phyloP scores from a whole-genome alignment of 371 early-diverging fungal genomes.

The Mortierella sp. region DNA sequence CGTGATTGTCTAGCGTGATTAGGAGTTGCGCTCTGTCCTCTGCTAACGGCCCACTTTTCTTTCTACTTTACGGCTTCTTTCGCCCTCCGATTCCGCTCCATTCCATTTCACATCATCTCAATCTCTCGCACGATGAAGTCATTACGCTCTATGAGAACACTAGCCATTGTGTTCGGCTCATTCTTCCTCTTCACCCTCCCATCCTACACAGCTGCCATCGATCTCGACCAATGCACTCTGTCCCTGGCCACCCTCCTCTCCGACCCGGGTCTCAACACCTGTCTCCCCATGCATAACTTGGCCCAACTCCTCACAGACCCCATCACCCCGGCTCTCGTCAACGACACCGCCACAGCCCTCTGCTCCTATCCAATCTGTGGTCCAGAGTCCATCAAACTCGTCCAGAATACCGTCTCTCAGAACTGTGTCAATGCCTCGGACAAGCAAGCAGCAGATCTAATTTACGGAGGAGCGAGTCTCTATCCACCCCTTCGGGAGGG shows the following conservation, averaged over 20 bases:
- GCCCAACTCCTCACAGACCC: conserved; percentile 8
- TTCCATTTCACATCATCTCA: neutral
- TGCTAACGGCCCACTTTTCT: no score
- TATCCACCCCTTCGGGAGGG: conserved; percentile 35
- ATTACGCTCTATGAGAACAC: conserved; percentile 13
- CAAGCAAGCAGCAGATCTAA: conserved; percentile 18
- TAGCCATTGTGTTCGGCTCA: conserved; percentile 13
- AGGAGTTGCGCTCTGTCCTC: no score
- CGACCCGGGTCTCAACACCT: conserved; percentile 41
- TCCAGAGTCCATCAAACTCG: conserved; percentile 19
- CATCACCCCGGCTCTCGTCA: conserved; percentile 30
- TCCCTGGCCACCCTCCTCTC: conserved; percentile 20
- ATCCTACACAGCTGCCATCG: conserved; percentile 7
- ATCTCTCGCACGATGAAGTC: conserved; percentile 28
- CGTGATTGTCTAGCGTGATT: no score
- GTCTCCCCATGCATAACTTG: conserved; percentile 32
- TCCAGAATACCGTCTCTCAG: conserved; percentile 37
- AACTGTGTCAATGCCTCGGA: conserved; percentile 41
- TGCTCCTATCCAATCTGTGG: conserved; percentile 34
- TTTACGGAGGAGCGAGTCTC: conserved; percentile 23
- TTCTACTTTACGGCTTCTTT: no score
- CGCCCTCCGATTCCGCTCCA: no score
- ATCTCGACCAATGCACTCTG: conserved; percentile 38
- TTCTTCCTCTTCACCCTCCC: conserved; percentile 4
- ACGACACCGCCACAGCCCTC: conserved; percentile 22